Evolutionary conservation across 768 basidiomycete genomes (phyloP).

Genomic region (Ramaria sp.): DNA sequence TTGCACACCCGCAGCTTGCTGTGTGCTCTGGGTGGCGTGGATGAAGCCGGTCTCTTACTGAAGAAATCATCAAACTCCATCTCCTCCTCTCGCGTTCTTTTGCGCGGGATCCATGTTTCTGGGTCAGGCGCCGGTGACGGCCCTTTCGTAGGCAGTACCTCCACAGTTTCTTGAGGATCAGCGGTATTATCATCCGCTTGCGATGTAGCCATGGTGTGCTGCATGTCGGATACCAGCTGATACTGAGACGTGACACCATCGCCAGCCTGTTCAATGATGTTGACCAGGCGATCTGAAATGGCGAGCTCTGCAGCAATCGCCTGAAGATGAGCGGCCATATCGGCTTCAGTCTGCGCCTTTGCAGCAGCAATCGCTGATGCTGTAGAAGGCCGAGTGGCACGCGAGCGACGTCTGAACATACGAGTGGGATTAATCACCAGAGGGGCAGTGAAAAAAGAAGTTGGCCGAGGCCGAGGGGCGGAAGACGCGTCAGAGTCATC

Average conservation of each 20-base stretch:
- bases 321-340: background rate
- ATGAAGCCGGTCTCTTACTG: background rate
- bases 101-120: background rate
- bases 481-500: conserved; percentile 9
- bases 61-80: background rate
- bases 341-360: background rate
- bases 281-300: background rate
- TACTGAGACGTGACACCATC: background rate
- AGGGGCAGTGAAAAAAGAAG: conserved; percentile 7
- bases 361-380: background rate
- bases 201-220: background rate
- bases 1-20: background rate
- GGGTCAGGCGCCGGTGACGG: background rate
- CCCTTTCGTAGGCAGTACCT: background rate
- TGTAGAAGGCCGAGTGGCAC: background rate
- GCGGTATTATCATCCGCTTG: background rate
- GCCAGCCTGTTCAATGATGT: background rate
- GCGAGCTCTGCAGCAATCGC: background rate
- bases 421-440: conserved; percentile 1
- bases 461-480: conserved; percentile 5
- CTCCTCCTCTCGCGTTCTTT: background rate
- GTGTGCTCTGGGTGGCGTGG: background rate
- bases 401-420: conserved; percentile 2
- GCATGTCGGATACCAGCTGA: background rate
- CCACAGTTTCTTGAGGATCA: background rate